phyloP scores from a whole-genome alignment of 306 rosid genomes.

The Corylus heterophylla region DNA sequence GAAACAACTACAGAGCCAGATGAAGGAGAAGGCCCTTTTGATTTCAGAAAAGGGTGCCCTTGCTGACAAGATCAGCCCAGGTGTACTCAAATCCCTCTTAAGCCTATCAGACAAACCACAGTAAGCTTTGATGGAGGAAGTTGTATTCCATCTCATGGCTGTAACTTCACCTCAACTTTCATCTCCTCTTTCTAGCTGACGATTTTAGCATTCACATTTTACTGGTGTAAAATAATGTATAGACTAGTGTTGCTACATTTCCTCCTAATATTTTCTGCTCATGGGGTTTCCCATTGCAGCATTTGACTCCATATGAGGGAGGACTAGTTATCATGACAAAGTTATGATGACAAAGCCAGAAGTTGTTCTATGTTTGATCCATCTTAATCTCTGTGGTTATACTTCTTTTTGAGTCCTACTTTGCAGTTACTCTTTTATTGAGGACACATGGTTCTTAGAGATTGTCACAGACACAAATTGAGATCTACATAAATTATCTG shows the following conservation, averaged over 20 bases:
- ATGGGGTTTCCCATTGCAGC: background rate
- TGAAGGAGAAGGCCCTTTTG: constrained; percentile 75
- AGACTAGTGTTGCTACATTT: background rate
- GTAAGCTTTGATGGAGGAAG: constrained; percentile 31
- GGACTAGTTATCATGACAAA: too few species aligned
- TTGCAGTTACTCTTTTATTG: background rate
- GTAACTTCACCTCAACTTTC: constrained; percentile 4
- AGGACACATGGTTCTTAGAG: too few species aligned
- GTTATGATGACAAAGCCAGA: too few species aligned
- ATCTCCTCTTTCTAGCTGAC: background rate
- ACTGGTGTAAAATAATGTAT: background rate
- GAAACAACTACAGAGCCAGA: constrained; percentile 67
- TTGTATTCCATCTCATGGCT: constrained; percentile 1
- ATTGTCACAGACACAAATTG: too few species aligned
- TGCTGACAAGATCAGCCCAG: constrained; percentile 75
- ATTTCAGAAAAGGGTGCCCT: constrained; percentile 80
- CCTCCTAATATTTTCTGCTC: background rate
- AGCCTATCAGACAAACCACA: constrained; percentile 68
- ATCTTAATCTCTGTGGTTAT: background rate
- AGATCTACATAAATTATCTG: too few species aligned
- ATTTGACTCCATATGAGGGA: background rate
- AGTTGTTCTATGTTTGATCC: background rate
- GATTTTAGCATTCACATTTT: background rate
- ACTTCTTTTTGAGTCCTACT: background rate
- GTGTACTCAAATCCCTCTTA: constrained; percentile 69